Evolutionary conservation across 768 basidiomycete genomes (phyloP).

Genomic region (Termitomyces sp.): DNA sequence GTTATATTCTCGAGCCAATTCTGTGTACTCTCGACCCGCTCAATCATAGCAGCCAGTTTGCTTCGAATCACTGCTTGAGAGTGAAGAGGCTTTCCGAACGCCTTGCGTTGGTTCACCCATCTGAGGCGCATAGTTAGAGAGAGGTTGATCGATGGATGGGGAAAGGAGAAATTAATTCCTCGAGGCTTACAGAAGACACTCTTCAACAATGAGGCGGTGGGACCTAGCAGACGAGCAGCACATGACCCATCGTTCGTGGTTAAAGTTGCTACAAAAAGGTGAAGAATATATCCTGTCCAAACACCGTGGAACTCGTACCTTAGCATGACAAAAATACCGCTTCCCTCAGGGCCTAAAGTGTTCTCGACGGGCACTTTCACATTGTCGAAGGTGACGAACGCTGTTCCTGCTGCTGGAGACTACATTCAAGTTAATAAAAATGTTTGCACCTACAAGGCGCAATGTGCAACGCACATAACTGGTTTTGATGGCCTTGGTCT

Average conservation of each 20-base stretch:
- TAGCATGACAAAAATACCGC: constrained; percentile 54
- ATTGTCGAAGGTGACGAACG: constrained; percentile 73
- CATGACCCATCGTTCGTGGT: constrained; percentile 95
- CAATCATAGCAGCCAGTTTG: constrained; percentile 83
- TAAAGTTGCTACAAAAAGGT: constrained; percentile 66
- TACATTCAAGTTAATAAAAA: constrained; percentile 7
- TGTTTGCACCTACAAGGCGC: neutral
- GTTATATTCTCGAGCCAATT: constrained; percentile 84
- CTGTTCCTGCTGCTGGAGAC: constrained; percentile 81
- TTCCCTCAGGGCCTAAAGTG: constrained; percentile 76
- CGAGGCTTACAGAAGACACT: constrained; percentile 45
- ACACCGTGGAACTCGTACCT: constrained; percentile 27
- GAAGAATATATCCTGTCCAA: neutral
- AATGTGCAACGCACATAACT: constrained; percentile 31
- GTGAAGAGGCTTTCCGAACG: constrained; percentile 84
- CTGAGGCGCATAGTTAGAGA: constrained; percentile 26
- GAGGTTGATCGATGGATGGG: neutral
- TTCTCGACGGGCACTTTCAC: constrained; percentile 84
- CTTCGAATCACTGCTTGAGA: constrained; percentile 85
- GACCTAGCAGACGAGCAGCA: constrained; percentile 64
- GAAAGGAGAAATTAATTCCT: neutral
- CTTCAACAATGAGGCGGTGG: constrained; percentile 57
- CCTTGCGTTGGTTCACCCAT: constrained; percentile 86
- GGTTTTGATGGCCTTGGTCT: constrained; percentile 86
- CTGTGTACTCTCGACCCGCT: constrained; percentile 62